Conservation (phyloP, 306 rosid species). For the Canavalia ensiformis region DNA sequence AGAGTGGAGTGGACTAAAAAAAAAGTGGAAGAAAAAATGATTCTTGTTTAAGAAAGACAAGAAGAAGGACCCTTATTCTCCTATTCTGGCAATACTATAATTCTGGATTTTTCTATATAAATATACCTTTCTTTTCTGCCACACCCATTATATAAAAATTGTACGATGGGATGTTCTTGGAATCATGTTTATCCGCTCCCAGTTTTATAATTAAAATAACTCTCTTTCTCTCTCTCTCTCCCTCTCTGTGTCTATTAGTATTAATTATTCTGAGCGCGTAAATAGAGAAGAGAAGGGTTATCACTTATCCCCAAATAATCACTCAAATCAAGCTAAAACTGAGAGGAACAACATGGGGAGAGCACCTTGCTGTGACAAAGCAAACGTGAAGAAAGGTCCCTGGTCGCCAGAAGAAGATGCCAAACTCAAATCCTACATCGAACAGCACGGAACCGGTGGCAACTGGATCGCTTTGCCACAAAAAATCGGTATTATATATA, state of each 20-base stretch:
- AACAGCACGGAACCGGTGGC: slow-evolving; percentile 83
- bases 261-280: slow-evolving; percentile 19
- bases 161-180: slow-evolving; percentile 53
- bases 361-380: slow-evolving; percentile 98
- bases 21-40: slow-evolving; percentile 57
- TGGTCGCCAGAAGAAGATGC: slow-evolving; percentile 95
- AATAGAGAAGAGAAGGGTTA: slow-evolving; percentile 10
- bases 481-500: slow-evolving; percentile 64
- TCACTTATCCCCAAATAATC: not conserved
- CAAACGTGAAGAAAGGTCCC: slow-evolving; percentile 96
- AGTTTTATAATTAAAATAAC: slow-evolving; percentile 33
- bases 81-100: slow-evolving; percentile 62
- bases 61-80: slow-evolving; percentile 71
- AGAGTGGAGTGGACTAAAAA: slow-evolving; percentile 13
- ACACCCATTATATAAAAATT: slow-evolving; percentile 49
- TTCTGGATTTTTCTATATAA: slow-evolving; percentile 56
- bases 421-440: slow-evolving; percentile 87
- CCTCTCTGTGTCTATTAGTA: not conserved
- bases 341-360: slow-evolving; percentile 66
- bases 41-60: slow-evolving; percentile 78
- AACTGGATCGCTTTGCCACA: slow-evolving; percentile 96
- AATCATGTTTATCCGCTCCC: slow-evolving; percentile 59
- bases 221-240: slow-evolving; percentile 29
- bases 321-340: not conserved
- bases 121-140: slow-evolving; percentile 50